A percentile compares a stretch with the other conserved stretches of the same genome.
Conservation (phyloP, 192 early-diverging fungal genomes). For the Dimargaris cristalligena region DNA sequence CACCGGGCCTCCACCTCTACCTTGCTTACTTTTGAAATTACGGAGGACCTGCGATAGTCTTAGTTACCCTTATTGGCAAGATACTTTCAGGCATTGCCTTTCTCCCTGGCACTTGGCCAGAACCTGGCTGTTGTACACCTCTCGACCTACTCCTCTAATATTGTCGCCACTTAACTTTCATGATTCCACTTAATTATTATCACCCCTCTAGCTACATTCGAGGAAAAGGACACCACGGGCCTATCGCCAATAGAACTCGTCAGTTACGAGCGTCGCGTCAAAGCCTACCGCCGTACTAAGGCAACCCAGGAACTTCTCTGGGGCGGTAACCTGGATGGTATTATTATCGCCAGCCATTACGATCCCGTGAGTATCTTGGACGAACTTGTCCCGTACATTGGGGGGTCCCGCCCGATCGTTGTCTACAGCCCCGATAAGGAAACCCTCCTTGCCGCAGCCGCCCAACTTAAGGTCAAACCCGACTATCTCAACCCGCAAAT, state of each 20-base stretch:
- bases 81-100: too few species aligned
- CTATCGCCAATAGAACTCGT: slow-evolving; percentile 30
- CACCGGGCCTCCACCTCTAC: too few species aligned
- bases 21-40: too few species aligned
- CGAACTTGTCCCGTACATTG: slow-evolving; percentile 50
- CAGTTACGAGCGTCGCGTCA: slow-evolving; percentile 34
- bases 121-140: too few species aligned
- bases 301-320: slow-evolving; percentile 32
- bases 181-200: too few species aligned
- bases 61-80: too few species aligned
- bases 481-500: slow-evolving; percentile 69
- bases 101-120: too few species aligned
- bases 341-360: slow-evolving; percentile 70
- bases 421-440: slow-evolving; percentile 61
- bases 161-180: too few species aligned
- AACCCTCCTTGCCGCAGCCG: slow-evolving; percentile 38
- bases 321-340: slow-evolving; percentile 47
- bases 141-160: too few species aligned
- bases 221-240: slow-evolving; percentile 31
- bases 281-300: slow-evolving; percentile 29
- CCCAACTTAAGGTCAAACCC: slow-evolving; percentile 45
- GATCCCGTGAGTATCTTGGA: slow-evolving; percentile 53
- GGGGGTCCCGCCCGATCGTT: slow-evolving; percentile 70
- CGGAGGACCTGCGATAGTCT: too few species aligned
- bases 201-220: slow-evolving; percentile 27